Evolutionary conservation across 108 stramenopile genomes (phyloP).

Genomic region (Thalassiosira profunda): DNA sequence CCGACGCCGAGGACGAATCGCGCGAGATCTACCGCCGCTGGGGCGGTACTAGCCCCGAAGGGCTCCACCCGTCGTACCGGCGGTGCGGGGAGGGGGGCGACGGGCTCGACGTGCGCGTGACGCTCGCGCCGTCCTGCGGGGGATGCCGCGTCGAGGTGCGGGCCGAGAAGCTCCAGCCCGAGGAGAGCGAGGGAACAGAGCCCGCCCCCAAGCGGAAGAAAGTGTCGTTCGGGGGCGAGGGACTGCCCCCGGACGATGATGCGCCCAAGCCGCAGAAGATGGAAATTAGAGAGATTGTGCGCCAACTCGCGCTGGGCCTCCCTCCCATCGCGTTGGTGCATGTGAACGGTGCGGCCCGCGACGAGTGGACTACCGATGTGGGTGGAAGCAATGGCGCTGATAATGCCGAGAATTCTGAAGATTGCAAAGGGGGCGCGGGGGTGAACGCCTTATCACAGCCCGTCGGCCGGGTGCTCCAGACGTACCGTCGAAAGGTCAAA

Average conservation of each 20-base stretch:
- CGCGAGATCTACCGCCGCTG: constrained; percentile 19
- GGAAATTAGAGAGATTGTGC: constrained; percentile 22
- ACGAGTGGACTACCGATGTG: background rate
- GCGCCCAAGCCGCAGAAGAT: background rate
- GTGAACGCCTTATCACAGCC: constrained; percentile 18
- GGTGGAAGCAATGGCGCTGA: background rate
- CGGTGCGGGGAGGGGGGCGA: background rate
- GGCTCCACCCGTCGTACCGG: constrained; percentile 24
- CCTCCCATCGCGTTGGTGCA: constrained; percentile 32
- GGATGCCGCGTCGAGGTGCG: constrained; percentile 31
- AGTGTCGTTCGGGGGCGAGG: background rate
- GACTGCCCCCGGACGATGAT: background rate
- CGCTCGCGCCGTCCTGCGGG: constrained; percentile 26
- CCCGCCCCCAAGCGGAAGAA: constrained; percentile 18
- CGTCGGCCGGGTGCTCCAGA: constrained; percentile 24
- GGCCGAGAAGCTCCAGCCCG: background rate
- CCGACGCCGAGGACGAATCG: constrained; percentile 31
- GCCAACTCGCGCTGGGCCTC: constrained; percentile 16
- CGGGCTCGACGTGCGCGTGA: constrained; percentile 25
- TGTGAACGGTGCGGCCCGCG: constrained; percentile 7
- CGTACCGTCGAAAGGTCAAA: constrained; percentile 35
- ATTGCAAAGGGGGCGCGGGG: background rate
- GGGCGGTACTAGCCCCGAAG: constrained; percentile 5
- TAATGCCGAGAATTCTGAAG: background rate
- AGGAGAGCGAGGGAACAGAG: background rate